Conservation (phyloP, 352 stramenopile species). For the Phytophthora megakarya region DNA sequence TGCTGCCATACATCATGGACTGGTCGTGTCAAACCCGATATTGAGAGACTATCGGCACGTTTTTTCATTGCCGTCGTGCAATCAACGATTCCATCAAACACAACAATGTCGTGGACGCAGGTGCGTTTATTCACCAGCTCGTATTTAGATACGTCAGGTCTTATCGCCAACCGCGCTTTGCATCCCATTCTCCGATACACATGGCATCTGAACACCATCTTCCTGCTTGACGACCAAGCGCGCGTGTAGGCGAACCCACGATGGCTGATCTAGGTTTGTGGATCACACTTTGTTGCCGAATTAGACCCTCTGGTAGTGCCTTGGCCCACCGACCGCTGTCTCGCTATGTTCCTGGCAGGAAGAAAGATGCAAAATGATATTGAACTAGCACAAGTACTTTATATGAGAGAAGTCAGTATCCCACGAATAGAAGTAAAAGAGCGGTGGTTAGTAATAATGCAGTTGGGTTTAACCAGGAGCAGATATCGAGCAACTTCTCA, state of each 20-base stretch:
- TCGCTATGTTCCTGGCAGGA: too few species aligned
- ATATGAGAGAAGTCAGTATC: too few species aligned
- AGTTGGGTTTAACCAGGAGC: too few species aligned
- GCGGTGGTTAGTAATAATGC: too few species aligned
- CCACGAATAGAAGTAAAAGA: too few species aligned
- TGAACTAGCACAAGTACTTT: too few species aligned
- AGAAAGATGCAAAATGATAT: too few species aligned
- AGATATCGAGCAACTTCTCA: too few species aligned
- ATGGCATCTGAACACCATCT: slow-evolving; percentile 8
- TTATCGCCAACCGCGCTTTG: slow-evolving; percentile 4
- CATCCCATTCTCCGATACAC: not conserved
- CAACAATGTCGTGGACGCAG: not conserved
- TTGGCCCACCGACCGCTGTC: too few species aligned
- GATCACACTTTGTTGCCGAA: too few species aligned
- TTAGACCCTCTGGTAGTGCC: too few species aligned
- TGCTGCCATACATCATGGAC: not conserved
- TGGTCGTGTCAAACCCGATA: not conserved
- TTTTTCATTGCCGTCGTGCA: not conserved
- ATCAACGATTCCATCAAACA: not conserved
- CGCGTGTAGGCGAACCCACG: not conserved
- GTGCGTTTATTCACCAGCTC: slow-evolving; percentile 8
- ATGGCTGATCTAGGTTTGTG: slow-evolving; percentile 3
- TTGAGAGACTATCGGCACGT: not conserved
- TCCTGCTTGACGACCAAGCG: not conserved
- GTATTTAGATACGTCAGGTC: not conserved